A percentile compares a stretch with the other conserved stretches of the same genome.
These are phyloP conservation scores for Leishmania mexicana DNA, from an alignment of 208 protist genomes.

Conservation along the genomic window DNA sequence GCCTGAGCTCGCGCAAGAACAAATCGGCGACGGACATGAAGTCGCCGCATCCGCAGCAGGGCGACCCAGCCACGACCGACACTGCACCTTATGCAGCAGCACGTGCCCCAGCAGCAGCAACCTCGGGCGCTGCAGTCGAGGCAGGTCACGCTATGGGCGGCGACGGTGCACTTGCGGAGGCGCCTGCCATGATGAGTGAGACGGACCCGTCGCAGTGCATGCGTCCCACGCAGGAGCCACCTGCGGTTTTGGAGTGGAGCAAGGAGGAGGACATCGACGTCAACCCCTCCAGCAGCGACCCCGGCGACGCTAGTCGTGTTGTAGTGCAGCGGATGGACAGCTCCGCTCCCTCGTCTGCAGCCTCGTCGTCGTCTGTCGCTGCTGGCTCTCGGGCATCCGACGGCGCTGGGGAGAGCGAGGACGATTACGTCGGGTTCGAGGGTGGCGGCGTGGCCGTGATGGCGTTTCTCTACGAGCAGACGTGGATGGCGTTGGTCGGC, in stretches of 20 bases:
- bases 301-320: neutral
- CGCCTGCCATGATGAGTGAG: neutral
- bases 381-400: neutral
- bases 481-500: constrained; percentile 62
- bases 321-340: neutral
- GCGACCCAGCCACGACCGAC: too few relatives aligned
- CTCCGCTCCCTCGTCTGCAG: neutral
- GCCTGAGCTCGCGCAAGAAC: neutral
- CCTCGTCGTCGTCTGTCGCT: constrained; percentile 1
- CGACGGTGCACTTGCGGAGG: neutral
- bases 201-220: neutral
- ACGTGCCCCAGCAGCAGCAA: neutral
- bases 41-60: neutral
- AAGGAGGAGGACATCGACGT: constrained; percentile 19
- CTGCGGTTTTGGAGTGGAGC: constrained; percentile 8
- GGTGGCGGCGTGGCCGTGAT: constrained; percentile 62
- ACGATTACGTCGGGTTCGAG: constrained; percentile 28
- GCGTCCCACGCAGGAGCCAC: neutral
- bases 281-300: neutral
- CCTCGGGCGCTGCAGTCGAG: neutral
- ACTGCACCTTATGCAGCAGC: neutral
- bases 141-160: neutral
- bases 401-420: neutral
- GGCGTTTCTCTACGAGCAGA: constrained; percentile 63
- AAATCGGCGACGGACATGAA: neutral